Base-by-base conservation (phyloP, 1,139 yeast species). In the Blastobotrys illinoisensis region DNA sequence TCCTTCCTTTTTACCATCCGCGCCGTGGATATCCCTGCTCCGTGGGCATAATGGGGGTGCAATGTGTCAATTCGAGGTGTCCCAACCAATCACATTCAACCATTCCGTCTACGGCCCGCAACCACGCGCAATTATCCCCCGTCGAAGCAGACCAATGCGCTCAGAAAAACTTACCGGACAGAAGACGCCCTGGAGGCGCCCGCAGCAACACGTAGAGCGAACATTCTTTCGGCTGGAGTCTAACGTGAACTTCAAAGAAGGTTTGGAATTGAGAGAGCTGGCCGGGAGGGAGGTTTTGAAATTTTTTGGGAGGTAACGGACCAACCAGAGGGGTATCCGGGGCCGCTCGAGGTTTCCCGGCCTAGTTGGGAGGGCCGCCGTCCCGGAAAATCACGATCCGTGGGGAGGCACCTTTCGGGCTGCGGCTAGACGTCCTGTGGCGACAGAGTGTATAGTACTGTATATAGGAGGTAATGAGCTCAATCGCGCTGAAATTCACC, bases 401-500 rank as follows among this genome's bases (percentile, higher is more conserved):
- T 21, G 23, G 5, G 6, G 6, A 21, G 23, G 23, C n/a, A n/a
- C n/a, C n/a, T n/a, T n/a, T n/a, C n/a, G 23, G 23, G 5, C 23
- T 21, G 23, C 23, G 23, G 23, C 23, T 21, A 21, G 4, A 21
- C n/a, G n/a, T n/a, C n/a, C n/a, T n/a, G 23, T 21, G 23, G 23
- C 32, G 32, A 26, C 40, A 32, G 7, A 3, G 16, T 5, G 40
- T 32, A 7, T 13, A 13, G 2, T n/a, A 3, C 16, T 14, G 13
- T 26, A 26, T 11, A 26, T 5, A 11, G 9, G 13, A 7, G 32
- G 32, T 13, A 3, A 73, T 73, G 77, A 72, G 77, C 59, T 63
- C 71, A 20, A 67, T 88, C 46, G 91, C 95, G 11, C 76, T 88
- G 52, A 89, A 89, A 67, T 73, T 89, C 62, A 83, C 93, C 11